phyloP scores from a whole-genome alignment of 305 asterid species.

The Solanum hybrid region DNA sequence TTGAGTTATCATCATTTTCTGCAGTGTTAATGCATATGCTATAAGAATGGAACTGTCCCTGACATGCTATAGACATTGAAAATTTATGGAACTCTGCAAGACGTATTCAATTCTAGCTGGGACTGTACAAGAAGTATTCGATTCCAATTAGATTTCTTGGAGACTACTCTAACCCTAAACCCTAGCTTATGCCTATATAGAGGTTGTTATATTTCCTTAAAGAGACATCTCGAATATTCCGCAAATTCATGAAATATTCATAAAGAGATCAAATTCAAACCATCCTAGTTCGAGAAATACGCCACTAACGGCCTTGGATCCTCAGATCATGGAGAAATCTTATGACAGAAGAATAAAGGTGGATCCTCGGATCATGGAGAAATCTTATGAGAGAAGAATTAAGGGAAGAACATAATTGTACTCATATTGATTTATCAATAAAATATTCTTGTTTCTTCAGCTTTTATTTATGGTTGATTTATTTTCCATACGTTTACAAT shows the following conservation, averaged over 20 bases:
- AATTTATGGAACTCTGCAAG: not conserved
- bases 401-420: too few relatives aligned
- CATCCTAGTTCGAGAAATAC: not conserved
- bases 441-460: not conserved
- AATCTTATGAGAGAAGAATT: not conserved
- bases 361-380: too few relatives aligned
- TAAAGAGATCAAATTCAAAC: not conserved
- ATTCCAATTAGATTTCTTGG: not conserved
- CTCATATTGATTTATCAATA: not conserved
- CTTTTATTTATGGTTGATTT: not conserved
- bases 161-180: not conserved
- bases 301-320: not conserved
- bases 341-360: not conserved
- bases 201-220: not conserved
- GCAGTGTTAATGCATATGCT: not conserved
- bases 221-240: not conserved
- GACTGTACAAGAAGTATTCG: not conserved
- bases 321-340: not conserved
- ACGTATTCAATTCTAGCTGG: not conserved
- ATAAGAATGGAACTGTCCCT: not conserved
- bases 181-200: not conserved
- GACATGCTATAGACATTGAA: not conserved
- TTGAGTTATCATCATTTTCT: conserved; percentile 5
- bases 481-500: too few relatives aligned
- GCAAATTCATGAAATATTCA: too few relatives aligned